Base-by-base conservation (phyloP, 2,329 filamentous ascomycete genomes). In the Cladosporium sp. region DNA sequence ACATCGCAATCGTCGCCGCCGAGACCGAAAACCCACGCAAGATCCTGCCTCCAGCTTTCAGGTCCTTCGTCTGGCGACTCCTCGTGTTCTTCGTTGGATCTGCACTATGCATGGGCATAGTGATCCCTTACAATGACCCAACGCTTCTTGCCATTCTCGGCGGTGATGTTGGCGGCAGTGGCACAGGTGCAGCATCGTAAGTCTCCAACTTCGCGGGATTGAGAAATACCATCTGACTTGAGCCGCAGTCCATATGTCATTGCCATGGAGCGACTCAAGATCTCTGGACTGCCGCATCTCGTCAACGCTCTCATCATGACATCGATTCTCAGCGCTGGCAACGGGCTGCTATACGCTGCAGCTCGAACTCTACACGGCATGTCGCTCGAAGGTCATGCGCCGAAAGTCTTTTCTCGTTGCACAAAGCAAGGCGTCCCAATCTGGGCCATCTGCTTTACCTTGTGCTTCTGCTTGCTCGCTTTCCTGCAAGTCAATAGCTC, bases 301-400 rank as follows among this genome's bases (percentile, higher is more conserved):
- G 66, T 71, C 63, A 69, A 69, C 51, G 67, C 69, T 15, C 63
- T 72, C 9, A 59, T 72, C 74, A 67, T 82, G 52, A 82, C 80
- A 3, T 79, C 77, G 25, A 81, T 82, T 60, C 84, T 85, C 64
- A 88, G 84, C 14, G 86, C 86, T 0, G 86, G 87, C 0, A 88
- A 88, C 71, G 86, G 83, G 17, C 84, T 84, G 64, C 78, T 82
- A 51, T 89, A 88, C 69, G 88, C 85, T 64, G 85, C 85, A 0
- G 87, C 84, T 5, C 81, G 87, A 19, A 86, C 83, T 25, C 76
- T 89, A 1, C 88, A 86, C 64, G 86, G 86, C 0, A 73, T 89
- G 3, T 86, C 87, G 0, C 80, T 88, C 36, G 87, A 82, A 58
- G 80, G 81, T 15, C 75, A 77, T 37, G 81, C 81, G 0, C 81